phyloP scores from a whole-genome alignment of 495 filamentous ascomycete species.

The Astrothelium subdiscretum region DNA sequence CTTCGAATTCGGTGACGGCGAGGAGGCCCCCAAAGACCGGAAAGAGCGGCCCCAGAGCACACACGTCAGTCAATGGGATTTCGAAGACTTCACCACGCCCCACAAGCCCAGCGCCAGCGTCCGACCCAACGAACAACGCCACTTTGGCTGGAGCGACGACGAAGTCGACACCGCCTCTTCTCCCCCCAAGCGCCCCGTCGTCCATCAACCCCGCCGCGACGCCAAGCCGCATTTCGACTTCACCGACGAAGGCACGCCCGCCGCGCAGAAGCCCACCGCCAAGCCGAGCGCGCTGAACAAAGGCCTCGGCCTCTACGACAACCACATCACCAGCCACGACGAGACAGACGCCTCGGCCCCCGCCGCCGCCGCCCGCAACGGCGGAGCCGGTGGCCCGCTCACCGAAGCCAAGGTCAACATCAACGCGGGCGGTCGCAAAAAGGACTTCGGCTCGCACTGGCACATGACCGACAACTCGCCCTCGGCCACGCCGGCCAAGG shows the following conservation, averaged over 20 bases:
- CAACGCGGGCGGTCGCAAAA: constrained; percentile 54
- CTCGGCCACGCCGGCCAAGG: constrained; percentile 7
- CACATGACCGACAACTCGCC: constrained; percentile 54
- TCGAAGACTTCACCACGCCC: constrained; percentile 75
- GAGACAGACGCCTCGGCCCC: constrained; percentile 10
- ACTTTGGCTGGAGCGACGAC: constrained; percentile 63
- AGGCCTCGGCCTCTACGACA: constrained; percentile 63
- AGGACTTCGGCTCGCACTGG: constrained; percentile 67
- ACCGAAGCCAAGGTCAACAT: constrained; percentile 43
- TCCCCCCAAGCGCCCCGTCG: constrained; percentile 35
- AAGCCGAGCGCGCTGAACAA: constrained; percentile 37
- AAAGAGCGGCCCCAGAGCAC: constrained; percentile 25
- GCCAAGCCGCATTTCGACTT: constrained; percentile 71
- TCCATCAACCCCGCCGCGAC: constrained; percentile 61
- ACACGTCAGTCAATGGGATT: constrained; percentile 60
- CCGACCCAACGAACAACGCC: constrained; percentile 44
- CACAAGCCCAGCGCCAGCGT: constrained; percentile 47
- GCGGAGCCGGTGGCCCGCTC: constrained; percentile 25
- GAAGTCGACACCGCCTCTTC: constrained; percentile 30
- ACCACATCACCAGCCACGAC: constrained; percentile 45
- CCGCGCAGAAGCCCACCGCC: constrained; percentile 21
- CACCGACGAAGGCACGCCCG: constrained; percentile 41
- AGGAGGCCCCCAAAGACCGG: constrained; percentile 26
- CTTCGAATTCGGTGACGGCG: constrained; percentile 70
- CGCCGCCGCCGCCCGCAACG: constrained; percentile 18